These are phyloP conservation scores for Aspergillus panamensis DNA, from an alignment of 495 filamentous ascomycete species.

Conservation along the genomic window DNA sequence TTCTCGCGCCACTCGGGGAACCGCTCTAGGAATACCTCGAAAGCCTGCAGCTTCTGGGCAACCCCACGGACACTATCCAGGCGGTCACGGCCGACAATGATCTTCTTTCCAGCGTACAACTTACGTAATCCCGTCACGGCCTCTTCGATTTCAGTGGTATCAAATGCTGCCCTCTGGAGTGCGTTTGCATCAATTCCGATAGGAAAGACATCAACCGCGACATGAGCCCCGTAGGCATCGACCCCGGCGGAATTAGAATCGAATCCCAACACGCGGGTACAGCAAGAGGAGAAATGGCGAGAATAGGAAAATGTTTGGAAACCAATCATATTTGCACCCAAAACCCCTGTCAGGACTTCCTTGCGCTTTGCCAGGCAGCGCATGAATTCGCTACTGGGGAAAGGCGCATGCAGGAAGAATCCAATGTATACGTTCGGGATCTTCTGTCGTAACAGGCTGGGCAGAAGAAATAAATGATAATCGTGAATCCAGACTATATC, in stretches of 20 bases:
- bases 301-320: slow-evolving; percentile 94
- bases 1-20: slow-evolving; percentile 86
- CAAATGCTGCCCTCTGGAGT: slow-evolving; percentile 68
- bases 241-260: slow-evolving; percentile 76
- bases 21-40: slow-evolving; percentile 81
- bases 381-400: slow-evolving; percentile 91
- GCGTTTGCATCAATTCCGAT: slow-evolving; percentile 81
- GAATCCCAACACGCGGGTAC: slow-evolving; percentile 80
- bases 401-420: slow-evolving; percentile 88
- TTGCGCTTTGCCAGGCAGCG: slow-evolving; percentile 81
- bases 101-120: slow-evolving; percentile 75
- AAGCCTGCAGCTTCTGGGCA: slow-evolving; percentile 87
- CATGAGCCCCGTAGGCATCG: slow-evolving; percentile 81
- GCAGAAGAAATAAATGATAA: slow-evolving; percentile 83
- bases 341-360: slow-evolving; percentile 79
- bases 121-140: slow-evolving; percentile 63
- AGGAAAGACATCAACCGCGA: slow-evolving; percentile 84
- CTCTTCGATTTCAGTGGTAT: slow-evolving; percentile 59
- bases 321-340: slow-evolving; percentile 85
- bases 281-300: slow-evolving; percentile 87
- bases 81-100: slow-evolving; percentile 92
- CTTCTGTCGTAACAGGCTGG: slow-evolving; percentile 76
- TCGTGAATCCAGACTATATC: slow-evolving; percentile 91
- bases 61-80: slow-evolving; percentile 87
- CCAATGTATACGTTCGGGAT: slow-evolving; percentile 82